Conservation (phyloP, 768 basidiomycete species). For the Paxillus involutus region DNA sequence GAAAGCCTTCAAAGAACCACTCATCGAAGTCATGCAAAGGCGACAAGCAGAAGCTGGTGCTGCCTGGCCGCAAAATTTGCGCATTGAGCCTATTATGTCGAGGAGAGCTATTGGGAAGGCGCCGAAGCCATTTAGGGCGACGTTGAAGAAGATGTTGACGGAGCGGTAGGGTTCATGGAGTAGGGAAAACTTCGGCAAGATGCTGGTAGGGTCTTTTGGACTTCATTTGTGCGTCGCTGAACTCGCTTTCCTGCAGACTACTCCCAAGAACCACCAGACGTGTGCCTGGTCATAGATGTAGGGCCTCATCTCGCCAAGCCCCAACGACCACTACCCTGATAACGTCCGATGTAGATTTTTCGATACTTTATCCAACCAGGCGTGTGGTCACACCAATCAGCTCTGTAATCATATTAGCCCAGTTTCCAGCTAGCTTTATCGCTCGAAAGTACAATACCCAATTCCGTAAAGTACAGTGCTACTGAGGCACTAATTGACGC, state of each 20-base stretch:
- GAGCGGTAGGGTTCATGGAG: conserved; percentile 23
- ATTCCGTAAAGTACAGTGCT: not conserved
- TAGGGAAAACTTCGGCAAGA: too few relatives aligned
- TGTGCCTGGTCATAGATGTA: too few relatives aligned
- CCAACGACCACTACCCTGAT: too few relatives aligned
- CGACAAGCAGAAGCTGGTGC: conserved; percentile 38
- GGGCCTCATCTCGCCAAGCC: too few relatives aligned
- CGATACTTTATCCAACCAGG: too few relatives aligned
- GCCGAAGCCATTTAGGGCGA: conserved; percentile 35
- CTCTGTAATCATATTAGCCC: not conserved
- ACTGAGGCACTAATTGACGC: not conserved
- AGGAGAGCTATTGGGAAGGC: conserved; percentile 40
- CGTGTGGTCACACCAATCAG: not conserved
- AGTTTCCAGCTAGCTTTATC: too few relatives aligned
- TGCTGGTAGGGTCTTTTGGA: not conserved
- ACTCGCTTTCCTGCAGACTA: too few relatives aligned
- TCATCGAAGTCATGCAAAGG: conserved; percentile 43
- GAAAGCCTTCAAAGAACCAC: conserved; percentile 29
- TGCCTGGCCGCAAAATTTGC: conserved; percentile 48
- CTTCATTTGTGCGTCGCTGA: not conserved
- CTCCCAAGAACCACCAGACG: too few relatives aligned
- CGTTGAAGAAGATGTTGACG: conserved; percentile 41
- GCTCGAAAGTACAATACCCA: not conserved
- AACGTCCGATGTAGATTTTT: too few relatives aligned
- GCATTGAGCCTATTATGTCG: conserved; percentile 46